phyloP scores from a whole-genome alignment of 768 basidiomycete species.

The Porphyrellus cyaneotinctus region DNA sequence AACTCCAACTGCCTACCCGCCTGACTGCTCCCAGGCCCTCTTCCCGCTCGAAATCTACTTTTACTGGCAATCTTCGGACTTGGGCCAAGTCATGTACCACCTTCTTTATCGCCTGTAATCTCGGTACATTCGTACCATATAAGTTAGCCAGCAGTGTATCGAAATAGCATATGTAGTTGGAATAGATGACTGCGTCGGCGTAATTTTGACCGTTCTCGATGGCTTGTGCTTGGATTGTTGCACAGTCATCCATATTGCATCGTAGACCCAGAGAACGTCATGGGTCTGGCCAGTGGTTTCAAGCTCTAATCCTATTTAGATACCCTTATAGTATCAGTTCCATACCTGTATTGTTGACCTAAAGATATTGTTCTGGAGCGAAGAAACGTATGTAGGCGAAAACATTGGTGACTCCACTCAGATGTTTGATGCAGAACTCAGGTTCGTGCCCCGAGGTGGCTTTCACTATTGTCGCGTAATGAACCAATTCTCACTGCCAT shows the following conservation, averaged over 20 bases:
- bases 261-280: slow-evolving; percentile 54
- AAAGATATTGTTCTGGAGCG: too few relatives aligned
- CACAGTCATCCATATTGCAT: slow-evolving; percentile 37
- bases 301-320: slow-evolving; percentile 35
- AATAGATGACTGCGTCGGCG: slow-evolving; percentile 40
- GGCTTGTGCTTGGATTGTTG: slow-evolving; percentile 37
- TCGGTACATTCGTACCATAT: slow-evolving; percentile 42
- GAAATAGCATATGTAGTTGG: slow-evolving; percentile 54
- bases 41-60: slow-evolving; percentile 46
- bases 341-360: too few relatives aligned
- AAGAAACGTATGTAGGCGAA: too few relatives aligned
- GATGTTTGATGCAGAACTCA: too few relatives aligned
- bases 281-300: slow-evolving; percentile 61
- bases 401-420: too few relatives aligned
- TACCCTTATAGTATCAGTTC: too few relatives aligned
- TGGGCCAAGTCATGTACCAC: slow-evolving; percentile 24
- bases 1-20: slow-evolving; percentile 44
- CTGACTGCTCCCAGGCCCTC: slow-evolving; percentile 31
- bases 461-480: too few relatives aligned
- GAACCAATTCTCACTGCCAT: too few relatives aligned
- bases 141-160: slow-evolving; percentile 45
- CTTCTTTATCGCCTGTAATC: not conserved
- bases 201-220: not conserved
- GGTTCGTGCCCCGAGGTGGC: too few relatives aligned
- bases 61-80: not conserved